Evolutionary conservation across 129 eudicot genomes (phyloP).

Genomic region (Lactuca sativa): DNA sequence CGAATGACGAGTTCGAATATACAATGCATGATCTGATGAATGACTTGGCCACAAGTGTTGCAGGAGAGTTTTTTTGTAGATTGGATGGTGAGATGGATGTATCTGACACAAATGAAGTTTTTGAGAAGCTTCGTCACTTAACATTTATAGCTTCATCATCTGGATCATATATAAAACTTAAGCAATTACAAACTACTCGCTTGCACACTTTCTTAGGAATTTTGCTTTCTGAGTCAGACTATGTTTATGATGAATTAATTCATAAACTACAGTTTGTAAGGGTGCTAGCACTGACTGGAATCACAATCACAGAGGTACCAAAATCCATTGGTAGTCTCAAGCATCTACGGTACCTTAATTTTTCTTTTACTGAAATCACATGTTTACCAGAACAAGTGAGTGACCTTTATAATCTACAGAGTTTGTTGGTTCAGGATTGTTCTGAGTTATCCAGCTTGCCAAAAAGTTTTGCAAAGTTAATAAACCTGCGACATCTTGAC

Average conservation of each 20-base stretch:
- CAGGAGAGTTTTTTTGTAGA: no score
- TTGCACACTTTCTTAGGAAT: no score
- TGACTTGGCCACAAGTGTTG: no score
- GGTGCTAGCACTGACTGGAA: not conserved
- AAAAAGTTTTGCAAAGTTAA: slow-evolving; percentile 1
- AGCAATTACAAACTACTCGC: no score
- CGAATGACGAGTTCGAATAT: no score
- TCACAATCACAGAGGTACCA: not conserved
- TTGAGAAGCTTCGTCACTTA: no score
- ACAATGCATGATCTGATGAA: no score
- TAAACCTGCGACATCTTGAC: not conserved
- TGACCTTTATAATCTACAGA: slow-evolving; percentile 32
- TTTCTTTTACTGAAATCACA: slow-evolving; percentile 11
- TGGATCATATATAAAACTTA: no score
- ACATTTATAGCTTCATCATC: no score
- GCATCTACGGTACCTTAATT: slow-evolving; percentile 17
- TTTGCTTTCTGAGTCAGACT: not conserved
- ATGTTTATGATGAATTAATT: slow-evolving; percentile 3
- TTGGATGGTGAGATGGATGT: no score
- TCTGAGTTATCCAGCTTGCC: slow-evolving; percentile 16
- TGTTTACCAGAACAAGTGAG: slow-evolving; percentile 25
- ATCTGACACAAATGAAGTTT: no score
- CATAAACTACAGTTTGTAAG: slow-evolving; percentile 2
- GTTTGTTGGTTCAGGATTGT: slow-evolving; percentile 25
- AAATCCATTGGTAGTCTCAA: slow-evolving; percentile 14